Evolutionary conservation across 2,329 filamentous ascomycete genomes (phyloP).

Genomic region (Sporothrix brunneoviolacea): DNA sequence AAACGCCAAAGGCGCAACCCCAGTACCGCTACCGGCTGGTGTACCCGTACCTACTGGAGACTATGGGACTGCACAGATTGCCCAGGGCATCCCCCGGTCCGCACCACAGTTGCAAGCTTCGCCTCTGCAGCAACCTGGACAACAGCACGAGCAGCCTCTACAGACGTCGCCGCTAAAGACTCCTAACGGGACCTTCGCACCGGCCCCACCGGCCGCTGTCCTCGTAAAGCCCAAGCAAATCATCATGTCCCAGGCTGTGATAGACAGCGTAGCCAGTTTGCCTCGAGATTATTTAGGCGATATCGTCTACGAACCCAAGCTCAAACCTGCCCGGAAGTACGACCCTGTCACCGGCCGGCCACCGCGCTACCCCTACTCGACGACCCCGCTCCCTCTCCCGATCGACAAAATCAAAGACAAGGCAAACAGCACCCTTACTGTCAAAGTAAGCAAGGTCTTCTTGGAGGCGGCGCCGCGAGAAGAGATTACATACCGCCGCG

Average conservation of each 20-base stretch:
- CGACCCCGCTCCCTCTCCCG: slow-evolving; percentile 66
- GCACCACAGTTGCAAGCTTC: slow-evolving; percentile 7
- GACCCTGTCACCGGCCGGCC: slow-evolving; percentile 44
- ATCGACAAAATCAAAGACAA: slow-evolving; percentile 64
- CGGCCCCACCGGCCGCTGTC: not conserved
- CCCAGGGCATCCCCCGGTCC: slow-evolving; percentile 37
- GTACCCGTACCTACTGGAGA: slow-evolving; percentile 28
- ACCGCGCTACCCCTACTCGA: slow-evolving; percentile 30
- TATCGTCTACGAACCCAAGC: slow-evolving; percentile 67
- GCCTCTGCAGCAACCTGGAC: slow-evolving; percentile 15
- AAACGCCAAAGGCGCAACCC: slow-evolving; percentile 39
- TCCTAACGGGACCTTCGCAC: not conserved
- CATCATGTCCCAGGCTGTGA: slow-evolving; percentile 61
- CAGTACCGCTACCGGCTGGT: slow-evolving; percentile 38
- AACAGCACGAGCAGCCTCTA: slow-evolving; percentile 22
- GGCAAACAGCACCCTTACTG: slow-evolving; percentile 83
- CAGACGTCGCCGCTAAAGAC: slow-evolving; percentile 8
- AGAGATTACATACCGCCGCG: slow-evolving; percentile 73
- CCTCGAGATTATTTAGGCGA: slow-evolving; percentile 79
- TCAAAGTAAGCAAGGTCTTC: slow-evolving; percentile 78
- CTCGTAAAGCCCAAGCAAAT: slow-evolving; percentile 52
- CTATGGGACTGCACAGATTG: slow-evolving; percentile 28
- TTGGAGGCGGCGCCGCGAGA: slow-evolving; percentile 64
- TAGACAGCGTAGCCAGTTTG: slow-evolving; percentile 63
- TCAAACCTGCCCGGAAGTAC: slow-evolving; percentile 47